A percentile compares a stretch with the other conserved stretches of the same genome.
phyloP scores from a whole-genome alignment of 2,329 filamentous ascomycete species.

The Talaromyces verruculosus region DNA sequence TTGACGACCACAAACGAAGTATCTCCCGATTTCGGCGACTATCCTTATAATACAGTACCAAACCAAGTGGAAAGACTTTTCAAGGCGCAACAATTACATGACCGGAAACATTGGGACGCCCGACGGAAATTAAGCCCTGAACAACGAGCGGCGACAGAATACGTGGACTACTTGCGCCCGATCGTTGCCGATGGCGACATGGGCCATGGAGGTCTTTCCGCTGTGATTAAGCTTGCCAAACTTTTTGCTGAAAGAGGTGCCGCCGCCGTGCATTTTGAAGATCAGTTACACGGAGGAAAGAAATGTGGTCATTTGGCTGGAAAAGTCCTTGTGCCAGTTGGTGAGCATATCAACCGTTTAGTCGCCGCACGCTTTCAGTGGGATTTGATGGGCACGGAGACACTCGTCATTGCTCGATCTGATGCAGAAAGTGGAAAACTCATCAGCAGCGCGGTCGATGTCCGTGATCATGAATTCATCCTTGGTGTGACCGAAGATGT shows the following conservation, averaged over 20 bases:
- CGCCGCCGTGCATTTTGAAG: conserved; percentile 94
- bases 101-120: conserved; percentile 89
- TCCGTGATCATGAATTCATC: conserved; percentile 95
- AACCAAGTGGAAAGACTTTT: conserved; percentile 96
- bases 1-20: conserved; percentile 95
- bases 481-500: conserved; percentile 78
- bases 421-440: conserved; percentile 93
- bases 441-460: conserved; percentile 85
- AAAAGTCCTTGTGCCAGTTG: conserved; percentile 89
- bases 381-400: conserved; percentile 97
- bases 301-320: conserved; percentile 97
- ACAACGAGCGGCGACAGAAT: conserved; percentile 73
- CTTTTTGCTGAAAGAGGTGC: conserved; percentile 96
- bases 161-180: conserved; percentile 87
- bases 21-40: conserved; percentile 95
- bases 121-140: conserved; percentile 74
- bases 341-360: conserved; percentile 94
- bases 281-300: conserved; percentile 96
- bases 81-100: conserved; percentile 95
- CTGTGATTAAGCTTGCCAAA: conserved; percentile 94
- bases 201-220: conserved; percentile 86
- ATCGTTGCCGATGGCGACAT: conserved; percentile 97
- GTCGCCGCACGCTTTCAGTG: conserved; percentile 92
- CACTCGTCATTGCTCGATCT: conserved; percentile 89
- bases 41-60: conserved; percentile 97